A percentile compares a stretch with the other conserved stretches of the same genome.
phyloP scores from a whole-genome alignment of 192 early-diverging fungal genomes.

The Backusella parvicylindrica region DNA sequence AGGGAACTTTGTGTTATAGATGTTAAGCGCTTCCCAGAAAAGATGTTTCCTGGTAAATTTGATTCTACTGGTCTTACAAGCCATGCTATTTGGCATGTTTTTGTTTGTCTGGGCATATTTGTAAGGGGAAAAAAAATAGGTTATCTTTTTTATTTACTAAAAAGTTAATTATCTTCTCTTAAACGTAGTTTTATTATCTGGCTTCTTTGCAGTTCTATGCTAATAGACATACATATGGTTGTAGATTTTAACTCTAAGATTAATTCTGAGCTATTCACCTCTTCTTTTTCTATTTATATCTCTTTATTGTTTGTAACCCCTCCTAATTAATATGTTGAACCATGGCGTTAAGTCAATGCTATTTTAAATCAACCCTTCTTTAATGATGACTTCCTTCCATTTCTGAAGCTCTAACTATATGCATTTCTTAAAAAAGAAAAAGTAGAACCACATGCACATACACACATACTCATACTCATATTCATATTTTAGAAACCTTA shows the following conservation, averaged over 20 bases:
- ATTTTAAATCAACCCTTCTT: background rate
- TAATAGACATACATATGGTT: constrained; percentile 49
- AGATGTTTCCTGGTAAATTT: constrained; percentile 56
- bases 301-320: background rate
- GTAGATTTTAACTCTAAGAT: background rate
- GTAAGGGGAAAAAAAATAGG: constrained; percentile 11
- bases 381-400: background rate
- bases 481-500: background rate
- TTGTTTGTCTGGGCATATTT: constrained; percentile 61
- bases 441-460: background rate
- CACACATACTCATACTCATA: background rate
- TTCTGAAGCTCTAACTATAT: too few species aligned
- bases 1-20: constrained; percentile 19
- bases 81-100: constrained; percentile 62
- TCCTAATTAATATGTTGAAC: too few species aligned
- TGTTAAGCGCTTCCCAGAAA: constrained; percentile 60
- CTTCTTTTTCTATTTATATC: background rate
- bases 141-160: background rate
- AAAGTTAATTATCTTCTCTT: background rate
- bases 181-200: constrained; percentile 50
- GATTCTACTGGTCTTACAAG: constrained; percentile 53
- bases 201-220: constrained; percentile 52
- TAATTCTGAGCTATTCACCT: background rate
- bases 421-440: background rate
- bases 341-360: too few species aligned